These are phyloP conservation scores for Pseudogymnoascus sp. DNA, from an alignment of 2,329 filamentous ascomycete species.

Conservation along the genomic window DNA sequence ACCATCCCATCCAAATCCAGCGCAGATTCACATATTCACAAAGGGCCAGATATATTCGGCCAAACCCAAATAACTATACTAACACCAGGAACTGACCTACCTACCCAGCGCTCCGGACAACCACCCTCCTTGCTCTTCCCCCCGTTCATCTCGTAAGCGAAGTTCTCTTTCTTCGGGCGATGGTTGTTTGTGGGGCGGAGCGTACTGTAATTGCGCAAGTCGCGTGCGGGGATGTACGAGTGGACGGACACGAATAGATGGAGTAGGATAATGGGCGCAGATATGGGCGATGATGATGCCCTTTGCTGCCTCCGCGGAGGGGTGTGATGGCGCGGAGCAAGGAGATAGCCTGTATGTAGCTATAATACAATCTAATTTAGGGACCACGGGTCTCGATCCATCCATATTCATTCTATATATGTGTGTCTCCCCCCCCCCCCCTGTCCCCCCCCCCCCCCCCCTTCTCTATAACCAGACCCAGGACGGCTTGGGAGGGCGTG, in stretches of 20 bases:
- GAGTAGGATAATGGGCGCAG: not conserved
- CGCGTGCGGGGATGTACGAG: not conserved
- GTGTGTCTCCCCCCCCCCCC: not conserved
- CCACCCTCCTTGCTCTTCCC: not conserved
- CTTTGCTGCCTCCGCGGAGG: not conserved
- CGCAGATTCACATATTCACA: not conserved
- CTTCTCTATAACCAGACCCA: not conserved
- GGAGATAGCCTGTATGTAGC: conserved; percentile 3
- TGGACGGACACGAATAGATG: not conserved
- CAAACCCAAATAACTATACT: conserved; percentile 2
- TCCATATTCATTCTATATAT: not conserved
- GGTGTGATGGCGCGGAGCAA: not conserved
- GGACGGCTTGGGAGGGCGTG: not conserved
- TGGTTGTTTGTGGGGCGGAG: not conserved
- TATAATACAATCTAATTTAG: conserved; percentile 7
- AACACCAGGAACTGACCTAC: not conserved
- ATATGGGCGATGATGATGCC: not conserved
- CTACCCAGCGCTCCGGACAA: not conserved
- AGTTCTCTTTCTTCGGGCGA: conserved; percentile 1
- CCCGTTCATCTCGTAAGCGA: conserved; percentile 4
- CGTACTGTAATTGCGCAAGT: not conserved
- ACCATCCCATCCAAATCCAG: not conserved
- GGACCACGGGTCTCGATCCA: conserved; percentile 1
- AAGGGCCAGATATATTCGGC: not conserved
- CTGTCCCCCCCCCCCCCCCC: not conserved